Conservation (phyloP, 805 yeast genomes). For the Metschnikowia koreensis region DNA sequence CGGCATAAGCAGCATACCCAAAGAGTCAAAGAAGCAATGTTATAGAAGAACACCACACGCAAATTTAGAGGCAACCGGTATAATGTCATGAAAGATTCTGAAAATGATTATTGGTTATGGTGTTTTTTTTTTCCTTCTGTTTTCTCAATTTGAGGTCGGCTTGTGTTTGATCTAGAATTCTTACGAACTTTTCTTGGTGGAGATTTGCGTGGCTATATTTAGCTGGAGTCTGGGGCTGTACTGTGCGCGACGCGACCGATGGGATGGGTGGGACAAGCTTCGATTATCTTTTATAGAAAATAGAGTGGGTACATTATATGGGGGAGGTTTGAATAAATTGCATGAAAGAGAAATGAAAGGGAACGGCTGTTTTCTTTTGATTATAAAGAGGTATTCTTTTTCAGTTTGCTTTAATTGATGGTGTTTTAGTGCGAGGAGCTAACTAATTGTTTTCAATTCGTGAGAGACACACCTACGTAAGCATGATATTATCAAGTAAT, state of each 20-base stretch:
- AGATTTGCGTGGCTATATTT: background rate
- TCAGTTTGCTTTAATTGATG: too few species aligned
- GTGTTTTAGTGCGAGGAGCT: too few species aligned
- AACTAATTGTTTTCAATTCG: too few species aligned
- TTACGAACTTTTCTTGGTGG: background rate
- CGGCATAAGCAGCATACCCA: slow-evolving; percentile 52
- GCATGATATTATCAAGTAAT: too few species aligned
- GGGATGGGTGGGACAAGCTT: background rate
- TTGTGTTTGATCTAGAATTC: too few species aligned
- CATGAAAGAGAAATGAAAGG: too few species aligned
- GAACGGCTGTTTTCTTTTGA: too few species aligned
- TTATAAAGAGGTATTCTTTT: too few species aligned
- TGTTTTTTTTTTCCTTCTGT: background rate
- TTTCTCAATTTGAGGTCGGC: background rate
- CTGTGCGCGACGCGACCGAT: background rate
- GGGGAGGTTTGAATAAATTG: background rate
- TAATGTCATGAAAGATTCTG: slow-evolving; percentile 26
- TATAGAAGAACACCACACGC: slow-evolving; percentile 34
- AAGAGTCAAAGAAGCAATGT: slow-evolving; percentile 36
- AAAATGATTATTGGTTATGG: background rate
- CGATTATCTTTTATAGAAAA: too few species aligned
- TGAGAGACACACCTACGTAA: too few species aligned
- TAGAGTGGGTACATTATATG: too few species aligned
- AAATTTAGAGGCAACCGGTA: slow-evolving; percentile 36
- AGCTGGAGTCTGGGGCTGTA: background rate